Evolutionary conservation across 768 basidiomycete species (phyloP), one percentile per base, ranked within the genome.

Genomic region (Rhodocollybia butyracea): DNA sequence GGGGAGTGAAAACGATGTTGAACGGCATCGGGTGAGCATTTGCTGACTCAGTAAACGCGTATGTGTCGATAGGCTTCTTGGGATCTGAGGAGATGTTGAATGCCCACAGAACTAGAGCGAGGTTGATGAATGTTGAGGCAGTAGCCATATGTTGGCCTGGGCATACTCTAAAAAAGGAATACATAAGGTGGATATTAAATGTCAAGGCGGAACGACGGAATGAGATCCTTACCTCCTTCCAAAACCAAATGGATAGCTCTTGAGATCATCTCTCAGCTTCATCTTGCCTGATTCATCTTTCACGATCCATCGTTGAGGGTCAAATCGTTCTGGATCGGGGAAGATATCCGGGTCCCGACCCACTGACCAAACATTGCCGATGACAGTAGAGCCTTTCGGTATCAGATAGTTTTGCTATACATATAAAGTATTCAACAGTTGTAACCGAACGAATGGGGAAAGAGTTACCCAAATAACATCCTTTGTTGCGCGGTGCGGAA

Each of bases 11-110:
- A 5, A 68, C 58, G 3, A 76, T 83, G 27, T 75, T 75, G 64
- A 89, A 89, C 1, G 82, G 84, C 43, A 76, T 63, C 0, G 88
- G 88, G 54, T 85, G 86, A 0, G 79, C 76, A 60, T 87, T 82
- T 15, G 85, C 81, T 3, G 79, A 81, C 59, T 86, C 82, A 5
- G 81, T 81, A 61, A 89, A 86, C 1, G 76, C 84, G 36, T 77
- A 67, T 8, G 76, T 74, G 61, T 90, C 81, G 51, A 89, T 86
- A 0, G 84, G 83, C 2, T 72, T 66, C 0, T 67, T 60, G 0
- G 80, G 77, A 59, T 86, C 81, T 27, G 78, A 62, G 3, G 70
- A 71, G 22, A 90, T 71, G 1, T 66, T 74, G 73, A 89, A 88
- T 0, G 85, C 81, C 84, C 86, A 88, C 31, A 86, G 66, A 2